Conservation (phyloP, 768 basidiomycete genomes). For the Mycena chlorophos region DNA sequence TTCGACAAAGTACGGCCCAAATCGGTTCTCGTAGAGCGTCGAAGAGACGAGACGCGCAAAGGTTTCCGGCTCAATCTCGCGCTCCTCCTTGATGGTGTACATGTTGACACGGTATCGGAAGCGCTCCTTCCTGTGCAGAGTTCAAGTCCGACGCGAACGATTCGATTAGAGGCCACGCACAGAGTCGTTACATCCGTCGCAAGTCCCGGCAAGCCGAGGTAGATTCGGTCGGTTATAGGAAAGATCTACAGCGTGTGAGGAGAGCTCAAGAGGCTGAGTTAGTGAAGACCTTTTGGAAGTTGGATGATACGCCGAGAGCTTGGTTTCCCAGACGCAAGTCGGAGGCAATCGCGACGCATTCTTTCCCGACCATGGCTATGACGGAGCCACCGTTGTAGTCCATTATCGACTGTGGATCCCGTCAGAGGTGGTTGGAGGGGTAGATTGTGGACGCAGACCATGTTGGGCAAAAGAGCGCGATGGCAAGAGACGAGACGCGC, state of each 20-base stretch:
- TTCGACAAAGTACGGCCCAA: conserved; percentile 95
- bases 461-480: conserved; percentile 31
- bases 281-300: conserved; percentile 85
- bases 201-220: conserved; percentile 87
- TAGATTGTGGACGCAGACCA: conserved; percentile 34
- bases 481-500: conserved; percentile 17
- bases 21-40: conserved; percentile 93
- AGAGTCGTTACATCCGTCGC: conserved; percentile 92
- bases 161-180: conserved; percentile 43
- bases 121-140: conserved; percentile 67
- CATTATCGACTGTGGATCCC: conserved; percentile 75
- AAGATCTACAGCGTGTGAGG: conserved; percentile 66
- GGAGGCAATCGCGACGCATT: conserved; percentile 97
- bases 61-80: conserved; percentile 93
- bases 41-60: conserved; percentile 95
- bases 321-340: conserved; percentile 91
- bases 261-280: conserved; percentile 3
- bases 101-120: conserved; percentile 96
- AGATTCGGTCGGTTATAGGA: conserved; percentile 89
- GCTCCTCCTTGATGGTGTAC: conserved; percentile 99
- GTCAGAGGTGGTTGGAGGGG: conserved; percentile 14
- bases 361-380: conserved; percentile 98
- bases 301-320: conserved; percentile 79
- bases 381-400: conserved; percentile 96
- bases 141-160: conserved; percentile 6